These are phyloP conservation scores for Fraxinus baroniana DNA, from an alignment of 305 asterid genomes.

Conservation along the genomic window DNA sequence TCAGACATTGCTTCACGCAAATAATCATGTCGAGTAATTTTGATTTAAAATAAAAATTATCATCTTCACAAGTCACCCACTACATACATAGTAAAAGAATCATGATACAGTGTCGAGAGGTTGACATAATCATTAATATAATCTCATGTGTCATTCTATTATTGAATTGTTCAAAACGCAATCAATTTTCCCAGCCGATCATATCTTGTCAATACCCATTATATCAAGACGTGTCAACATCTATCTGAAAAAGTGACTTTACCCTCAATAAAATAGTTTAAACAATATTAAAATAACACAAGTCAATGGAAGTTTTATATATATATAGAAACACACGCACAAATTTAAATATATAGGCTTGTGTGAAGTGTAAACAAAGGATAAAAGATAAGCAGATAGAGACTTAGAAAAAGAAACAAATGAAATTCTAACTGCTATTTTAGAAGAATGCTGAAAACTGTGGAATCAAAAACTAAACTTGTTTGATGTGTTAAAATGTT, in stretches of 20 bases:
- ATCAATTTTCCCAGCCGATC: too few relatives aligned
- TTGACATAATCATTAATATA: too few relatives aligned
- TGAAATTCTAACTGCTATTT: constrained; percentile 17
- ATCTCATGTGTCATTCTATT: too few relatives aligned
- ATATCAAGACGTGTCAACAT: too few relatives aligned
- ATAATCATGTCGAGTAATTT: neutral
- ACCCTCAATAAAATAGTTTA: neutral
- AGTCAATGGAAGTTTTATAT: neutral
- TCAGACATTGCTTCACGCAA: neutral
- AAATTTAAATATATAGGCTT: neutral
- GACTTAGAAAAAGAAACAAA: constrained; percentile 39
- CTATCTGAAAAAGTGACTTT: too few relatives aligned
- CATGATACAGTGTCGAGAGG: too few relatives aligned
- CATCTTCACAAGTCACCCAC: neutral
- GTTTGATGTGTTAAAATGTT: neutral
- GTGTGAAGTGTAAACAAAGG: constrained; percentile 27
- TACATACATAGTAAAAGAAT: neutral
- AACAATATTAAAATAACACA: neutral
- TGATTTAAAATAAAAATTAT: neutral
- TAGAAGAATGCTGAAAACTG: neutral
- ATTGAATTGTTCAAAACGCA: too few relatives aligned
- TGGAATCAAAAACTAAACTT: neutral
- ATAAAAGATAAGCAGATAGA: constrained; percentile 35
- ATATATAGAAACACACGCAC: neutral
- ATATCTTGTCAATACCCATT: too few relatives aligned